Percentiles rank a stretch among this genome's conserved stretches.
These are phyloP conservation scores for Chlorella vulgaris DNA, from an alignment of 139 green algal genomes.

Conservation along the genomic window DNA sequence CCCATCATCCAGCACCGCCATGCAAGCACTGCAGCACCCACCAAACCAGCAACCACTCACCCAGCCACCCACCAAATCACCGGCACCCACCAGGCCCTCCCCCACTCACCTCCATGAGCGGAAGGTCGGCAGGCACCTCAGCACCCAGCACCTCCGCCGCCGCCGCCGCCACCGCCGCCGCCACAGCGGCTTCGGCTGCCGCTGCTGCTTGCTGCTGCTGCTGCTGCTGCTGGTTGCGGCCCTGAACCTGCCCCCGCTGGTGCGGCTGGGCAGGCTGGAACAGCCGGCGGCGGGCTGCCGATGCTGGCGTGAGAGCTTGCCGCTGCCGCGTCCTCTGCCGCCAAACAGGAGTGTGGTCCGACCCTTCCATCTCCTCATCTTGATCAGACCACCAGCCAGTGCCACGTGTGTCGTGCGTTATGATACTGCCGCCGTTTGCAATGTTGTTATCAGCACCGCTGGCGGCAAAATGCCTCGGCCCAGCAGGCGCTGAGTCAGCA, in stretches of 20 bases:
- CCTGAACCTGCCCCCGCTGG: too few species aligned
- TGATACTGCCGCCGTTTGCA: neutral
- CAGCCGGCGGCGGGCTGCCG: too few species aligned
- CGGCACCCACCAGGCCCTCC: neutral
- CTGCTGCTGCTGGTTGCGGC: neutral
- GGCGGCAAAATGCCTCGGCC: too few species aligned
- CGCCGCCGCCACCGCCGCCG: neutral
- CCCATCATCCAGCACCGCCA: neutral
- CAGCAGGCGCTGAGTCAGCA: neutral
- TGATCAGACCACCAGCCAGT: too few species aligned
- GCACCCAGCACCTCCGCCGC: constrained; percentile 21
- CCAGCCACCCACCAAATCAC: too few species aligned
- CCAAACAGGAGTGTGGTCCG: too few species aligned
- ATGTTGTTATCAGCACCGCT: neutral
- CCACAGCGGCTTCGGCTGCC: neutral
- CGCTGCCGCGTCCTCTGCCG: too few species aligned
- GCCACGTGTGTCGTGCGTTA: too few species aligned
- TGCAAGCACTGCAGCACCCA: neutral
- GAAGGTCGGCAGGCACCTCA: constrained; percentile 46
- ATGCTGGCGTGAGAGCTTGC: too few species aligned
- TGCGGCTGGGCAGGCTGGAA: too few species aligned
- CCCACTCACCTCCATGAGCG: constrained; percentile 70
- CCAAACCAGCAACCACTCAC: too few species aligned
- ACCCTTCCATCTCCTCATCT: too few species aligned
- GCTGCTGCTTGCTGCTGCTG: neutral